These are phyloP conservation scores for Boletellus sp. DNA, from an alignment of 768 basidiomycete species.

Conservation along the genomic window DNA sequence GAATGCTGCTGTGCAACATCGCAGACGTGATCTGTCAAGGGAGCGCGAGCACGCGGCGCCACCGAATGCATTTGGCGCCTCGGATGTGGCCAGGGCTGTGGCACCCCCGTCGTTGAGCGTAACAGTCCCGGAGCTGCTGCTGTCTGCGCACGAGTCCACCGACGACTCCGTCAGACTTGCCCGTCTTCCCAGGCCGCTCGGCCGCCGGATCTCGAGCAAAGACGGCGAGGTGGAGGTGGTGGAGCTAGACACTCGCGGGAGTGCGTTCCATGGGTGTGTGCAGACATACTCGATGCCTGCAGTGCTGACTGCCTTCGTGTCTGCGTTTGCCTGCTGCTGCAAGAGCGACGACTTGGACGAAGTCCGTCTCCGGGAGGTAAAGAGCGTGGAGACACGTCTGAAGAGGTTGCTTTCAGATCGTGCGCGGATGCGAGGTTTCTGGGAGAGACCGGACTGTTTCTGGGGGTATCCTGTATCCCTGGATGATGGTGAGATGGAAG, in stretches of 20 bases:
- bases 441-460: conserved; percentile 1
- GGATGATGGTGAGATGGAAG: not conserved
- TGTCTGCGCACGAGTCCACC: conserved; percentile 6
- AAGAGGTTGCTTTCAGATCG: conserved; percentile 27
- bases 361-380: conserved; percentile 21
- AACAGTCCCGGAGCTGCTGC: conserved; percentile 3
- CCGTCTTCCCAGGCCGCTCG: conserved; percentile 30
- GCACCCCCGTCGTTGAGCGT: not conserved
- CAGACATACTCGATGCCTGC: conserved; percentile 17
- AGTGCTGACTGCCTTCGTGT: not conserved
- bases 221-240: conserved; percentile 17
- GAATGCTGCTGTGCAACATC: not conserved
- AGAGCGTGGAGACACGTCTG: conserved; percentile 28
- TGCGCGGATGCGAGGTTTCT: conserved; percentile 17
- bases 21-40: not conserved
- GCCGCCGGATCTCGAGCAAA: conserved; percentile 32
- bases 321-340: not conserved
- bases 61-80: conserved; percentile 22
- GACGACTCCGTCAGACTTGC: conserved; percentile 24
- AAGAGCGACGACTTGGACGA: conserved; percentile 12
- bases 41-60: conserved; percentile 8
- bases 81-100: not conserved
- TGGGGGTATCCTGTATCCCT: conserved; percentile 3
- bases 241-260: conserved; percentile 24
- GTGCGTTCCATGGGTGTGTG: conserved; percentile 6